Base-by-base conservation (phyloP, 306 rosid genomes). In the Rubus parviflorus region DNA sequence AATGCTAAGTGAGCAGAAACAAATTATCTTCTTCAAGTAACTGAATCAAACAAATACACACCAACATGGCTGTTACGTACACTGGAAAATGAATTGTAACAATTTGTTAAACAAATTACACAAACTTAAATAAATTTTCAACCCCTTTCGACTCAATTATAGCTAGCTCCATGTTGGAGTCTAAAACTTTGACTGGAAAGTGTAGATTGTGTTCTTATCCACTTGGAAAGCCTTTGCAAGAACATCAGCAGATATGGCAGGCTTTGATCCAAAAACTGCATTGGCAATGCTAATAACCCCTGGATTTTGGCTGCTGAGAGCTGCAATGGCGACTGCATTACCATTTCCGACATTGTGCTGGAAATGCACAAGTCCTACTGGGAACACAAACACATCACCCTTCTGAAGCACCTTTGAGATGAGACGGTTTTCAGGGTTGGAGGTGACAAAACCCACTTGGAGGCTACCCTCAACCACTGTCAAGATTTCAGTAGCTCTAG, bases 311-410 rank as follows among this genome's bases (percentile, higher is more conserved):
- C 87, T 80, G 52, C 73, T 83, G 35, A 80, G 76, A n/a, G 81
- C 84, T 15, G 87, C 81, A 12, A 83, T 35, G 47, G 84, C 84
- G 17, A 68, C 81, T 0, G 82, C 84, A 2, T 57, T 68, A 0
- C 73, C 63, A 10, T 45, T 6, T 0, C 87, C 82, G 3, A 80
- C 77, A 20, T 83, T 83, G 13, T 73, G 82, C 64, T 83, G 87
- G 20, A 71, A 83, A 56, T 83, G 87, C 8, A 83, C 80, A 14
- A 83, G 73, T 0, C 87, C 87, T 0, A 70, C 53, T 0, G 87
- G 87, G 43, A 83, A 83, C 0, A 76, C 87, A 17, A 83, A 83
- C 52, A 80, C 87, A 43, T 83, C 87, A 0, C 87, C 87, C 45
- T 72, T 83, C 38, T 80, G 53, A 54, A 83, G 61, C 48, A 83